phyloP scores from a whole-genome alignment of 352 stramenopile genomes.

The Globisporangium barbulae region DNA sequence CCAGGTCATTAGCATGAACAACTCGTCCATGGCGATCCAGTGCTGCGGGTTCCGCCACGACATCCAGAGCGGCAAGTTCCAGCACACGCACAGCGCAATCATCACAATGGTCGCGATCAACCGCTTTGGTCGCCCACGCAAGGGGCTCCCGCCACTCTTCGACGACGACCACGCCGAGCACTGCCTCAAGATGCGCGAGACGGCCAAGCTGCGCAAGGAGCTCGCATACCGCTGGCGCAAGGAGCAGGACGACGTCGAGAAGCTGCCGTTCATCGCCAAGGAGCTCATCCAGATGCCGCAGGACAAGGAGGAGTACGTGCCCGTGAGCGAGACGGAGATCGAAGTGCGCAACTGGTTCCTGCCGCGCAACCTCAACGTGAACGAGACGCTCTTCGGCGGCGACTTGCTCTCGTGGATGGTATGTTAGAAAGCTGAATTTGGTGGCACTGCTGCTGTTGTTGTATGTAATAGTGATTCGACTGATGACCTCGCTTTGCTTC shows the following conservation, averaged over 20 bases:
- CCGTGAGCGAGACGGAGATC: slow-evolving; percentile 56
- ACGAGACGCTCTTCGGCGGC: slow-evolving; percentile 66
- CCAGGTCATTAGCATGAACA: slow-evolving; percentile 41
- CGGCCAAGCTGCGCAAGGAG: slow-evolving; percentile 34
- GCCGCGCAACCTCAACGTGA: slow-evolving; percentile 67
- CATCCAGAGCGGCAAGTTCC: slow-evolving; percentile 27
- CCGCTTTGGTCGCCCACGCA: slow-evolving; percentile 36
- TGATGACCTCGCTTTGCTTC: neutral
- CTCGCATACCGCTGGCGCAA: slow-evolving; percentile 36
- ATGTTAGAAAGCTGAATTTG: neutral
- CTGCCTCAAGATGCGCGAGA: slow-evolving; percentile 42
- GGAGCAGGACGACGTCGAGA: slow-evolving; percentile 45
- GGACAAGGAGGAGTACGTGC: slow-evolving; percentile 38
- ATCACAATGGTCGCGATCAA: slow-evolving; percentile 69
- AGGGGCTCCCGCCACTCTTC: slow-evolving; percentile 40
- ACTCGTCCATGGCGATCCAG: slow-evolving; percentile 55
- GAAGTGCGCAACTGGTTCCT: slow-evolving; percentile 73
- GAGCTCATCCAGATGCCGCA: slow-evolving; percentile 29
- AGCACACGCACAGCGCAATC: slow-evolving; percentile 56
- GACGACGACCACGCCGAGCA: slow-evolving; percentile 35
- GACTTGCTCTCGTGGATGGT: slow-evolving; percentile 65
- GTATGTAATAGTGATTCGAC: neutral
- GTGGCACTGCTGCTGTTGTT: neutral
- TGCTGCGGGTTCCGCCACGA: slow-evolving; percentile 51
- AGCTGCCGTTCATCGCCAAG: slow-evolving; percentile 30